A percentile compares a stretch with the other conserved stretches of the same genome.
phyloP scores from a whole-genome alignment of 768 basidiomycete genomes.

The Myochromella boudieri region DNA sequence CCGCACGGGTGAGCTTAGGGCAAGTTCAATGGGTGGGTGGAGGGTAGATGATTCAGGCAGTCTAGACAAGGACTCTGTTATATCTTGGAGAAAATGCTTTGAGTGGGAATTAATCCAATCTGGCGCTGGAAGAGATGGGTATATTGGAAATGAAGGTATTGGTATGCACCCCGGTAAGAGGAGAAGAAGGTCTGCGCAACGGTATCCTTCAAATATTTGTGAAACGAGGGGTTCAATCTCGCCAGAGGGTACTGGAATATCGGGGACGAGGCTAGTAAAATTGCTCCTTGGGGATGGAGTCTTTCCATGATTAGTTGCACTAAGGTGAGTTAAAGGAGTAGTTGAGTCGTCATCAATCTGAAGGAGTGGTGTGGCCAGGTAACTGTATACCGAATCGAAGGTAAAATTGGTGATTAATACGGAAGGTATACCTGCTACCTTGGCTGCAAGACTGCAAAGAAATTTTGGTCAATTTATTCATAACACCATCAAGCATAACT shows the following conservation, averaged over 20 bases:
- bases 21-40: conserved; percentile 43
- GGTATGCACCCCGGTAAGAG: conserved; percentile 75
- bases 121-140: conserved; percentile 57
- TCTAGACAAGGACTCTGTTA: conserved; percentile 41
- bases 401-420: conserved; percentile 81
- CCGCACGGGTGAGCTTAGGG: conserved; percentile 19
- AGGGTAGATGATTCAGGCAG: conserved; percentile 29
- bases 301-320: no score
- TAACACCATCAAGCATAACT: not conserved
- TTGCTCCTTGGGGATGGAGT: conserved; percentile 10
- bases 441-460: conserved; percentile 60
- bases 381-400: conserved; percentile 83
- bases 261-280: conserved; percentile 38
- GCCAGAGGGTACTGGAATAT: conserved; percentile 52
- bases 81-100: conserved; percentile 44
- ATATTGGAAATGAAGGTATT: conserved; percentile 64
- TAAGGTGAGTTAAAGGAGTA: conserved; percentile 14
- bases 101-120: conserved; percentile 57
- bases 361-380: conserved; percentile 59
- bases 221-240: conserved; percentile 59
- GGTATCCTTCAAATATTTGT: conserved; percentile 65
- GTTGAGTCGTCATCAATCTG: conserved; percentile 31
- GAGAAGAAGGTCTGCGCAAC: conserved; percentile 68
- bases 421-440: conserved; percentile 62
- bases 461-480: not conserved